Conservation (phyloP, 2,329 filamentous ascomycete species). For the Fusarium hainanense region DNA sequence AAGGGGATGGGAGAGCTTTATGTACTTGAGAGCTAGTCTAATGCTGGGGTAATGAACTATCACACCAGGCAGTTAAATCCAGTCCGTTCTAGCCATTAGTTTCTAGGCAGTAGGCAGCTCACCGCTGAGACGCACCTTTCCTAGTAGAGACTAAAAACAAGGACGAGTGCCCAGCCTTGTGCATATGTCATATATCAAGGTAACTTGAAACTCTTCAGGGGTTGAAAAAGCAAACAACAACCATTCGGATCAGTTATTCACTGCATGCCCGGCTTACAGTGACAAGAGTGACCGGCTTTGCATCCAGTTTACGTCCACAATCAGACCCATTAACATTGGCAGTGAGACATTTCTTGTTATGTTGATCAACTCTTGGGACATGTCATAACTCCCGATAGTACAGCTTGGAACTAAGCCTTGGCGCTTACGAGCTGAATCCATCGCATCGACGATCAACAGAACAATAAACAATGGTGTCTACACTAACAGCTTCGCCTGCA, state of each 20-base stretch:
- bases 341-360: not conserved
- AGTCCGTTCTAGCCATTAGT: not conserved
- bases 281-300: not conserved
- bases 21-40: no score
- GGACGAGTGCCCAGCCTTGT: not conserved
- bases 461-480: not conserved
- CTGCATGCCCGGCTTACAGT: not conserved
- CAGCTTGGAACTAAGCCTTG: conserved; percentile 5
- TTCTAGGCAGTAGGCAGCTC: not conserved
- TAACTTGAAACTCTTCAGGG: not conserved
- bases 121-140: not conserved
- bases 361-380: conserved; percentile 1
- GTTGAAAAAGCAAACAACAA: not conserved
- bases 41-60: not conserved
- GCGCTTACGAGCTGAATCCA: conserved; percentile 1
- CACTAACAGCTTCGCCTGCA: no score
- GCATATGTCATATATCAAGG: not conserved
- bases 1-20: not conserved
- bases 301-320: no score
- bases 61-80: not conserved
- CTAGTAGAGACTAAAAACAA: not conserved
- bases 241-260: not conserved
- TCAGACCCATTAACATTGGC: not conserved
- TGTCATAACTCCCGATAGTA: not conserved
- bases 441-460: not conserved